Conservation (phyloP, 2,329 filamentous ascomycete genomes). For the Sclerotinia subarctica region DNA sequence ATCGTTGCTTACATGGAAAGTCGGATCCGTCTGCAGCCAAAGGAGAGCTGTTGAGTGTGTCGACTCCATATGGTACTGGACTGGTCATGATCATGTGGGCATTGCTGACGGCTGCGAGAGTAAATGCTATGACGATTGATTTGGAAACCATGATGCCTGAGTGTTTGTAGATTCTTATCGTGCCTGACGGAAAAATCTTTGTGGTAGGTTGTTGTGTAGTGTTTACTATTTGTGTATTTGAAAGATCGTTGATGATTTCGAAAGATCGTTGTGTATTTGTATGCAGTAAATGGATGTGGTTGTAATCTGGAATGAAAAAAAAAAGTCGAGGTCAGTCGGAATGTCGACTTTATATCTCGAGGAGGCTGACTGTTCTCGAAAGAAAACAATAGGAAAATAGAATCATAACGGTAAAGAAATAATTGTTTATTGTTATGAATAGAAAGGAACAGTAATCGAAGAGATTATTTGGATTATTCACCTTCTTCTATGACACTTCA, state of each 20-base stretch:
- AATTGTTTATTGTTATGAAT: slow-evolving; percentile 1
- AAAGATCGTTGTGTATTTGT: slow-evolving; percentile 3
- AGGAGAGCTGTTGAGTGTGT: slow-evolving; percentile 59
- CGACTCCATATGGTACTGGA: slow-evolving; percentile 60
- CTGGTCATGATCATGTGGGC: slow-evolving; percentile 74
- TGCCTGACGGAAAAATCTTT: slow-evolving; percentile 33
- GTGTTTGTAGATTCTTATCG: slow-evolving; percentile 26
- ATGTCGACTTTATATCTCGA: slow-evolving; percentile 16
- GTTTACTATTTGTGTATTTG: not conserved
- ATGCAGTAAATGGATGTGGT: slow-evolving; percentile 2
- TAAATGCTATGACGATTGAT: slow-evolving; percentile 51
- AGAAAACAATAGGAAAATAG: not conserved
- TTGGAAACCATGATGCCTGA: slow-evolving; percentile 46
- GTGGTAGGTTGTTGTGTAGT: slow-evolving; percentile 6
- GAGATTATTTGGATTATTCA: not conserved
- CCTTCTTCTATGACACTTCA: not conserved
- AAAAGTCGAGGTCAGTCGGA: slow-evolving; percentile 1
- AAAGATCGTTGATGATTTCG: not conserved
- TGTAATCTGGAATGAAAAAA: slow-evolving; percentile 10
- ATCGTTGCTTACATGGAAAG: slow-evolving; percentile 79
- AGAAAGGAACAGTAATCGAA: not conserved
- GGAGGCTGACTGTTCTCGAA: not conserved
- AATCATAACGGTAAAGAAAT: not conserved
- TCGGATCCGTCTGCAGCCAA: slow-evolving; percentile 53
- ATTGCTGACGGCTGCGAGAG: slow-evolving; percentile 57